Conservation (phyloP, 139 green algal species). For the Haematococcus lacustris region DNA sequence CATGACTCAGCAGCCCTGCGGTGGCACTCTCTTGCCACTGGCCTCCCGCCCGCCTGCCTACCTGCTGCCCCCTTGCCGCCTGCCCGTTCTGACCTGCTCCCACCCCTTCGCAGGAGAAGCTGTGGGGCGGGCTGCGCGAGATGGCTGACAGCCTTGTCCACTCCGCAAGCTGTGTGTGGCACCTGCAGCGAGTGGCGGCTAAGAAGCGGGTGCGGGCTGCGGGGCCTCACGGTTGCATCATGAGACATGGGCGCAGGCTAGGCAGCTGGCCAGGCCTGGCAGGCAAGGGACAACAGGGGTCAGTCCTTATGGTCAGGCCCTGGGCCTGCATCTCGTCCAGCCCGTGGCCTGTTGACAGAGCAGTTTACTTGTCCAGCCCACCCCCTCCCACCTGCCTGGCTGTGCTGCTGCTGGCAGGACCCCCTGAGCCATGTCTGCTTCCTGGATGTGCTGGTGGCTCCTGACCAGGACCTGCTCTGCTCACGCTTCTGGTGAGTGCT, state of each 20-base stretch:
- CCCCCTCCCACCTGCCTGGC: no score
- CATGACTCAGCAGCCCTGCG: neutral
- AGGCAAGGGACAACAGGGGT: no score
- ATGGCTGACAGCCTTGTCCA: slow-evolving; percentile 54
- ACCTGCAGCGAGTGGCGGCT: slow-evolving; percentile 84
- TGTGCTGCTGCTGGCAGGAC: slow-evolving; percentile 45
- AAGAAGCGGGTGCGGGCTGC: slow-evolving; percentile 79
- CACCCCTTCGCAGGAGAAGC: slow-evolving; percentile 51
- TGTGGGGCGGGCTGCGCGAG: slow-evolving; percentile 49
- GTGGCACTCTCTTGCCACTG: neutral
- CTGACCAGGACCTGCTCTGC: slow-evolving; percentile 33
- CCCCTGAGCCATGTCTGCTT: slow-evolving; percentile 86
- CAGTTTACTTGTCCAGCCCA: no score
- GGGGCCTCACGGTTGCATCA: no score
- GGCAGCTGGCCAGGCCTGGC: no score
- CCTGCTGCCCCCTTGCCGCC: no score
- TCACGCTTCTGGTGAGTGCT: slow-evolving; percentile 51
- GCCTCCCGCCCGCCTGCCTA: no score
- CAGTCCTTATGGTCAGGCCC: no score
- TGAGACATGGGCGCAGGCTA: no score
- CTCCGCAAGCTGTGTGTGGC: slow-evolving; percentile 61
- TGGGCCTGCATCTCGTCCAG: no score
- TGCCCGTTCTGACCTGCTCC: no score
- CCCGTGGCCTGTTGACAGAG: no score
- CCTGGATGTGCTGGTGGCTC: slow-evolving; percentile 60